Base-by-base conservation (phyloP, 805 yeast genomes). In the Pichia paraexigua region DNA sequence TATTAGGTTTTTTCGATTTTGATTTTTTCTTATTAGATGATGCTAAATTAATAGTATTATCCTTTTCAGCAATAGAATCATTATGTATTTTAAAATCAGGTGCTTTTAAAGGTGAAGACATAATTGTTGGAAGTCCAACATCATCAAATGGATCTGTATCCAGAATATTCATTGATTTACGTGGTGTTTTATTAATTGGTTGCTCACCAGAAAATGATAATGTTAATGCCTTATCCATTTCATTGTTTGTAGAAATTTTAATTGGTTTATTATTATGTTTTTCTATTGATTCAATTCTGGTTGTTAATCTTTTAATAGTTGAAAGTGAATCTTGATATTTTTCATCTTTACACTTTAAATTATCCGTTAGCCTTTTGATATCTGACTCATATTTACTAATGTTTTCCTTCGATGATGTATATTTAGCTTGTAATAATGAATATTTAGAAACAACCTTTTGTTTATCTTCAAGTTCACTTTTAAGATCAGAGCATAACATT, bases 61-160 rank as follows among this genome's bases (percentile, higher is more conserved):
- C 41, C 17, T 44, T 45, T 11, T 52, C 53, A 25, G 32, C 20
- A 20, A 20, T 12, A 21, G 17, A 30, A 13, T 48, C 48, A 40
- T 43, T 39, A 41, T 53, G 47, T 24, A 48, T 52, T 3, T 42
- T 35, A 12, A 52, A 48, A 6, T 49, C 18, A 18, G 49, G 40
- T 27, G 49, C 24, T 20, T 27, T 48, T 17, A 48, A 3, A 15
- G 54, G 54, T 6, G 54, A 52, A 17, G 54, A 52, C 47, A 52
- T 28, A 8, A 52, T 48, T 13, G 46, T 15, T 17, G 54, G 54
- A 1, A 52, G n/a, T 7, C 54, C 54, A 30, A 48, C 22, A 24
- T 52, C 47, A 45, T 52, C 54, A 5, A 37, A 24, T 5, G 54
- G 54, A 25, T 48, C 47, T 2, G 54, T 52, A 35, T 52, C 41